Base-by-base conservation (phyloP, 2,329 filamentous ascomycete species). In the Coniella vitis region DNA sequence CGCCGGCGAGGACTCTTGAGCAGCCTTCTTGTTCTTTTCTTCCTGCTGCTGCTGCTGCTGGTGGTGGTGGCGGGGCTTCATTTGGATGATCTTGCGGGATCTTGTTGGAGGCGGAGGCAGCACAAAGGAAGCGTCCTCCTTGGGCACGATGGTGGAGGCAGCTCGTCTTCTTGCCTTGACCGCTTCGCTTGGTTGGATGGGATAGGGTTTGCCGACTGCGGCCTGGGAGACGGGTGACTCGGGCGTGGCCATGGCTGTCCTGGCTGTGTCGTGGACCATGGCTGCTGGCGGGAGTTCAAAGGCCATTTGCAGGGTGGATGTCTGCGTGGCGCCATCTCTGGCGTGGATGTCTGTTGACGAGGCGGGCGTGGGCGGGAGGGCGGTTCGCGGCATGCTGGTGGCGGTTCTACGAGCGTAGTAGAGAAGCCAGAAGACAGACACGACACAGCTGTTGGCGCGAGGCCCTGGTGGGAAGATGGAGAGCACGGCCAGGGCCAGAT, bases 31-130 rank as follows among this genome's bases (percentile, higher is more conserved):
- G 54, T 68, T 62, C 52, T 37, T 61, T 57, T 19, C 56, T 54
- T 68, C 62, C 52, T 71, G 62, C 56, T 79, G 69, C 22, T 66
- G 60, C 57, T 79, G 69, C 25, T 66, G 62, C 56, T 79, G 69
- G 22, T 66, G 60, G 56, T 79, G 69, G 22, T 66, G 59, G 21
- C 72, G 68, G 16, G 79, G 91, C 67, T 95, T 95, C 90, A 97
- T 95, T 69, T 97, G 91, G 51, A 97, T 97, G 63, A 98, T 97
- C 71, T 94, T 97, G 60, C 91, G 84, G 37, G 89, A 87, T 54
- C 91, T 78, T 3, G 90, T 95, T 0, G 93, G 93, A 14, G 91
- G 93, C 9, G 93, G 93, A 17, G 93, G 93, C 14, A 98, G 78
- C 9, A 86, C 78, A 64, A 95, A 94, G 57, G 82, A 78, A 20